A percentile compares a stretch with the other conserved stretches of the same genome.
Conservation (phyloP, 768 basidiomycete species). For the Auricularia auricula-judae region DNA sequence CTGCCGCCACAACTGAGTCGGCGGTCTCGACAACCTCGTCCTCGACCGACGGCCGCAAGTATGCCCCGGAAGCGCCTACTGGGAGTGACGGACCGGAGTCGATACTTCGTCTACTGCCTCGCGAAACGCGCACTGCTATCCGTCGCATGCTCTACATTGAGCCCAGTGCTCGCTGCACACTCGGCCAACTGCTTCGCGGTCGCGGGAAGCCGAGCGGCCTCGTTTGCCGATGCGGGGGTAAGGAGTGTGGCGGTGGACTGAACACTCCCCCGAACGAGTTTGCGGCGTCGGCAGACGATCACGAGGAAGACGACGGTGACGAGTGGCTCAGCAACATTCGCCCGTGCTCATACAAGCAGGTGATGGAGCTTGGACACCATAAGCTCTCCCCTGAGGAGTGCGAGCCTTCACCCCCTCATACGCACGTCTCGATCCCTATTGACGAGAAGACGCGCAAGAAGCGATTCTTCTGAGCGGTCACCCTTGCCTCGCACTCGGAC, state of each 20-base stretch:
- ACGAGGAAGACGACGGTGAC: slow-evolving; percentile 75
- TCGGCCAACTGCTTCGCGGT: slow-evolving; percentile 83
- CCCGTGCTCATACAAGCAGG: slow-evolving; percentile 39
- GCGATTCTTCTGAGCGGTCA: slow-evolving; percentile 50
- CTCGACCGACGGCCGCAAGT: slow-evolving; percentile 26
- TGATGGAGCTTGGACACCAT: not conserved
- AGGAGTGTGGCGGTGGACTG: slow-evolving; percentile 26
- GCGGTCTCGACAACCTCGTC: slow-evolving; percentile 9
- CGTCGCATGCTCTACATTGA: slow-evolving; percentile 93
- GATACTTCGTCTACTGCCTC: slow-evolving; percentile 90
- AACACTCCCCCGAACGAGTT: slow-evolving; percentile 31
- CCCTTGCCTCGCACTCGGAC: not conserved
- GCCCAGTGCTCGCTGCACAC: slow-evolving; percentile 77
- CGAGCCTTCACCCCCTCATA: slow-evolving; percentile 36
- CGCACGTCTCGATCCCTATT: slow-evolving; percentile 60
- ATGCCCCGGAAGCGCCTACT: slow-evolving; percentile 39
- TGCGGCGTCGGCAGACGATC: slow-evolving; percentile 28
- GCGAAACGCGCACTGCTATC: slow-evolving; percentile 81
- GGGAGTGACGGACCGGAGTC: slow-evolving; percentile 71
- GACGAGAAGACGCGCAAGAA: slow-evolving; percentile 68
- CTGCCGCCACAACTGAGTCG: slow-evolving; percentile 16
- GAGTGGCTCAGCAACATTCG: slow-evolving; percentile 73
- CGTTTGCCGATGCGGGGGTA: slow-evolving; percentile 63
- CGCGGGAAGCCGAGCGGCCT: slow-evolving; percentile 62
- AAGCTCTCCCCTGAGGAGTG: slow-evolving; percentile 15